These are phyloP conservation scores for Globisporangium carolinianum DNA, from an alignment of 352 stramenopile species.

Conservation along the genomic window DNA sequence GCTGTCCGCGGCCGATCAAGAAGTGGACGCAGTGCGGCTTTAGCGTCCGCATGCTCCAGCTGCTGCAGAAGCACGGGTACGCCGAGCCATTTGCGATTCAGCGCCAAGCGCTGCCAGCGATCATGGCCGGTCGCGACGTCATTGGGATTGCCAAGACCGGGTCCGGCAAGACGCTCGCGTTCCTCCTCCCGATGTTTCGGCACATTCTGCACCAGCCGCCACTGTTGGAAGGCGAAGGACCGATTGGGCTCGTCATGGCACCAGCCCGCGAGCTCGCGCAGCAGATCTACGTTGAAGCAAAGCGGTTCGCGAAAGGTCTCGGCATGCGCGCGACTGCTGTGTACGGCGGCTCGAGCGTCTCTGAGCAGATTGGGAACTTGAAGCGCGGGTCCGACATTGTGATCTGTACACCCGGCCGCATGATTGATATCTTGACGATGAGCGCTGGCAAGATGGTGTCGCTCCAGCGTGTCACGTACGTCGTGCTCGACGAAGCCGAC, in stretches of 20 bases:
- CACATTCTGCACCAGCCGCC: constrained; percentile 93
- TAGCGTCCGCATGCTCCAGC: constrained; percentile 91
- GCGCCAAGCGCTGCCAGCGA: constrained; percentile 93
- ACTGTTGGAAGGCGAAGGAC: constrained; percentile 92
- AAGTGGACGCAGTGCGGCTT: constrained; percentile 98
- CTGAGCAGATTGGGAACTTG: constrained; percentile 98
- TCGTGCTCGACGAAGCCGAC: constrained; percentile 99
- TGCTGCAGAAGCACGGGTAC: constrained; percentile 93
- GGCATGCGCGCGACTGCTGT: constrained; percentile 92
- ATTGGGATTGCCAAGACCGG: constrained; percentile 99
- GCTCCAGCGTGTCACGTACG: constrained; percentile 95
- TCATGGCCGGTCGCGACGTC: constrained; percentile 98
- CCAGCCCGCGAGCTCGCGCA: constrained; percentile 97
- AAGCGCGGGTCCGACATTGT: constrained; percentile 98
- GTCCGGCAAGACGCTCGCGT: constrained; percentile 89
- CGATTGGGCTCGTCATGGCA: constrained; percentile 97
- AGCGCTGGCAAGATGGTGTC: constrained; percentile 95
- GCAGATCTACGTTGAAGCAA: constrained; percentile 97
- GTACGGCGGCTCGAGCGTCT: constrained; percentile 92
- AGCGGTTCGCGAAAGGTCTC: constrained; percentile 91
- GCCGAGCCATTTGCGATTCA: constrained; percentile 97
- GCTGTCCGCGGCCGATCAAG: constrained; percentile 91
- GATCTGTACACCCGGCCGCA: constrained; percentile 96
- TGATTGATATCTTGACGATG: constrained; percentile 99
- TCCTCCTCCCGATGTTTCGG: constrained; percentile 90